These are phyloP conservation scores for Stephanocyclus meneghinianus DNA, from an alignment of 352 stramenopile genomes.

Conservation along the genomic window DNA sequence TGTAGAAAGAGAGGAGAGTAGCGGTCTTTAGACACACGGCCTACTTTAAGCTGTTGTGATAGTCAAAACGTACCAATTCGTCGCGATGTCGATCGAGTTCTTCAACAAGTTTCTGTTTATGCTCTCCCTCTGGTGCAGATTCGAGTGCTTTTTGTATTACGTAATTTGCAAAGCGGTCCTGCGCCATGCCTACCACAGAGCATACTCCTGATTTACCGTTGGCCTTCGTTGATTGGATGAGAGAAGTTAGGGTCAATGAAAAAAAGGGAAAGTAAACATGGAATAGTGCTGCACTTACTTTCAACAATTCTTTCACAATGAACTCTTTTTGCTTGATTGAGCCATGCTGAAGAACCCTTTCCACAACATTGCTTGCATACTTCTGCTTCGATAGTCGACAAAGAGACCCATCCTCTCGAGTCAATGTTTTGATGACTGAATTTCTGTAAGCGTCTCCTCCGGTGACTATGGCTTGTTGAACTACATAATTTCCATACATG, in stretches of 20 bases:
- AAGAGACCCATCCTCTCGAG: conserved; percentile 15
- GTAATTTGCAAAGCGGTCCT: conserved; percentile 48
- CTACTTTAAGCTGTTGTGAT: not conserved
- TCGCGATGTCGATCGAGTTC: conserved; percentile 18
- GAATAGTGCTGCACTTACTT: conserved; percentile 17
- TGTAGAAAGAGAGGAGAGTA: conserved; percentile 1
- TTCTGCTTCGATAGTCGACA: conserved; percentile 40
- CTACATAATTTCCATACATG: conserved; percentile 49
- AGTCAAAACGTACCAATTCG: conserved; percentile 30
- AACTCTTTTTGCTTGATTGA: conserved; percentile 20
- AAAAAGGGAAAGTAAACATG: not conserved
- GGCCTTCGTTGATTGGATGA: not conserved
- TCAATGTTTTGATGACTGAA: conserved; percentile 33
- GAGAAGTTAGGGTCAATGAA: not conserved
- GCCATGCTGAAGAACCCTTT: conserved; percentile 23
- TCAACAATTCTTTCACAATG: conserved; percentile 39
- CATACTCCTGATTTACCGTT: conserved; percentile 6
- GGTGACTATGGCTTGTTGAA: conserved; percentile 34
- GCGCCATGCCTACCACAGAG: conserved; percentile 29
- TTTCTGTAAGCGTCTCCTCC: conserved; percentile 23
- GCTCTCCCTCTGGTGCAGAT: conserved; percentile 16
- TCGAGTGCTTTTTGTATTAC: conserved; percentile 43
- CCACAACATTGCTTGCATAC: conserved; percentile 50
- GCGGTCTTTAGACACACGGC: not conserved
- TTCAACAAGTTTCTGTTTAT: conserved; percentile 27